A percentile compares a stretch with the other conserved stretches of the same genome.
phyloP scores from a whole-genome alignment of 2,329 filamentous ascomycete species.

The Nannizzia gypsea region DNA sequence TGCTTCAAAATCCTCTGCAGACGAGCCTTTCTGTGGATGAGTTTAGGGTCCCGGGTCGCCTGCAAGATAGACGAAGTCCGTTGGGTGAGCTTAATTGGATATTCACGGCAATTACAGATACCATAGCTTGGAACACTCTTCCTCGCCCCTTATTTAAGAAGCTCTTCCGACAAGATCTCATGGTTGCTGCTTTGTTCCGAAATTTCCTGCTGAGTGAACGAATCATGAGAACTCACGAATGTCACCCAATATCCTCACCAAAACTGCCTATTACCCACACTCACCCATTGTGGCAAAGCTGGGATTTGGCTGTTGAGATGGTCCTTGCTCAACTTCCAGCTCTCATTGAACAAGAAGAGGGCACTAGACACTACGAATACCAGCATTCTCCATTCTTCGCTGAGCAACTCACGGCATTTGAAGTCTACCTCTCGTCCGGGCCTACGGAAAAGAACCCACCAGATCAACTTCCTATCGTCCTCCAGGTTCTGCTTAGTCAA shows the following conservation, averaged over 20 bases:
- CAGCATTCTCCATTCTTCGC: slow-evolving; percentile 93
- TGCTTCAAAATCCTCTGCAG: slow-evolving; percentile 72
- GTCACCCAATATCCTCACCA: slow-evolving; percentile 84
- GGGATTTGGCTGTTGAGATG: slow-evolving; percentile 95
- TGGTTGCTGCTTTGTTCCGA: slow-evolving; percentile 95
- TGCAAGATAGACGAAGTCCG: slow-evolving; percentile 86
- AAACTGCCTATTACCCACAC: slow-evolving; percentile 88
- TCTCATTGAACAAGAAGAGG: slow-evolving; percentile 64
- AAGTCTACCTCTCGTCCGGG: slow-evolving; percentile 79
- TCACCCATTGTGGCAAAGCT: slow-evolving; percentile 91
- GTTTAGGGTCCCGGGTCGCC: slow-evolving; percentile 76
- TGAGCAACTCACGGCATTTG: slow-evolving; percentile 92
- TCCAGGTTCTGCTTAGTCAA: slow-evolving; percentile 91
- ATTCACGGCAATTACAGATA: slow-evolving; percentile 96
- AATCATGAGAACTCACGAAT: slow-evolving; percentile 93
- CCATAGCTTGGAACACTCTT: slow-evolving; percentile 94
- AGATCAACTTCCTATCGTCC: slow-evolving; percentile 87
- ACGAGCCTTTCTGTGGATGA: slow-evolving; percentile 62
- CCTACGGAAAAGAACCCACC: slow-evolving; percentile 77
- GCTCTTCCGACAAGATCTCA: slow-evolving; percentile 91
- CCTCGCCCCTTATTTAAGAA: slow-evolving; percentile 87
- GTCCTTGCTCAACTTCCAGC: slow-evolving; percentile 80
- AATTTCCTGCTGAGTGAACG: slow-evolving; percentile 92
- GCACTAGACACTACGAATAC: slow-evolving; percentile 72
- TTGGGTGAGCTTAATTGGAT: slow-evolving; percentile 98